Conservation (phyloP, 164 flowering plant genomes). For the Houttuynia cordata region DNA sequence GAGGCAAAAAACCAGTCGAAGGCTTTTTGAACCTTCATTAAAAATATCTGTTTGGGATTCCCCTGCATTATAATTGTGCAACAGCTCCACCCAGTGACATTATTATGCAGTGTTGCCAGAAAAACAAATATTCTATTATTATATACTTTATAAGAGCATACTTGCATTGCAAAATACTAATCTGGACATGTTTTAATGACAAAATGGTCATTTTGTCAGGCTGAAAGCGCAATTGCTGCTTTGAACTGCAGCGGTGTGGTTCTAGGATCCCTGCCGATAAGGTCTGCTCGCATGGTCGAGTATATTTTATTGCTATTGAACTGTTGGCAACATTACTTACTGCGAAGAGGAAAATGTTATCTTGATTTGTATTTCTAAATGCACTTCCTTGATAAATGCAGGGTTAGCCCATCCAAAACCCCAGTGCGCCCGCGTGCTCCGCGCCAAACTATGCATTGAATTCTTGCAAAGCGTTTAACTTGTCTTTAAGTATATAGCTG, state of each 20-base stretch:
- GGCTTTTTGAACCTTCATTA: too few relatives aligned
- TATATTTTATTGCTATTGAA: background rate
- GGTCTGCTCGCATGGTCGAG: background rate
- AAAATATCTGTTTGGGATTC: too few relatives aligned
- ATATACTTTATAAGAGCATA: too few relatives aligned
- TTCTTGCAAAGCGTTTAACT: conserved; percentile 1
- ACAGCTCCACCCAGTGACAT: too few relatives aligned
- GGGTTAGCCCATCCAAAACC: conserved; percentile 90
- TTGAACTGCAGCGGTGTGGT: conserved; percentile 73
- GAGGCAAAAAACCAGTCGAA: too few relatives aligned
- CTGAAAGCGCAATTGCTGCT: conserved; percentile 85
- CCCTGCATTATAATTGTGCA: too few relatives aligned
- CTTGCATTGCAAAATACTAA: background rate
- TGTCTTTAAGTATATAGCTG: conserved; percentile 6
- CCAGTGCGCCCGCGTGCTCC: conserved; percentile 72
- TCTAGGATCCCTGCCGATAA: conserved; percentile 58
- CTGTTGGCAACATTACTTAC: background rate
- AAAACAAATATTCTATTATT: too few relatives aligned
- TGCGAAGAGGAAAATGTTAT: background rate
- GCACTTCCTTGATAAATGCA: conserved; percentile 12
- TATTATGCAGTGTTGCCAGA: too few relatives aligned
- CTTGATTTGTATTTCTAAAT: background rate
- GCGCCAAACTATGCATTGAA: conserved; percentile 16
- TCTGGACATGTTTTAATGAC: too few relatives aligned
- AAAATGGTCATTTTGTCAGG: conserved; percentile 19